Evolutionary conservation across 1,284 basidiomycete species (phyloP), one percentile per base, ranked within the genome.

Genomic region (Chalciporus sp.): DNA sequence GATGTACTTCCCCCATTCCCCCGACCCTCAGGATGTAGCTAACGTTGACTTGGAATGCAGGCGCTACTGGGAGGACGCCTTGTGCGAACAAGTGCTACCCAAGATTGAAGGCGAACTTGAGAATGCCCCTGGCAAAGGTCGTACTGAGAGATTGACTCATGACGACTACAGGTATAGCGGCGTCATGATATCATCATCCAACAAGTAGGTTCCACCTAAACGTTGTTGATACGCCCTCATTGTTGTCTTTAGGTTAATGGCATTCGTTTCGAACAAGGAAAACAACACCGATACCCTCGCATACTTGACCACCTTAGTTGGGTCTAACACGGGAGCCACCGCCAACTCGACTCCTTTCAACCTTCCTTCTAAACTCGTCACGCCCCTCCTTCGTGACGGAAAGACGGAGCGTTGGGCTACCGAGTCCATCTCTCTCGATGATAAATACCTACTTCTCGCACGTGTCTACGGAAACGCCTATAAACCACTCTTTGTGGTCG

Each of bases 51-150:
- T 16, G 3, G 2, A 11, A 31, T 51, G 20, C n/a, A 75, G 74
- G 72, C 73, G 74, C 31, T 73, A 74, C 61, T 75, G 74, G 74
- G 72, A 74, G 39, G 69, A 75, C 27, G 23, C 54, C n/a, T 53
- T 63, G 23, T 60, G 58, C 33, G 56, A 63, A 16, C 53, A 55
- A 12, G 53, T 56, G 12, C 51, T 74, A 23, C 70, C 68, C 26
- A 67, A 48, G 44, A 64, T 75, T 23, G 63, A 72, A 27, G 62
- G 64, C 19, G 72, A 75, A 49, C 57, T 73, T 19, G 65, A 74
- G 49, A 74, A 74, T 47, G 29, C 58, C 26, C 73, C 74, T 27
- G 71, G 73, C 12, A 64, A 57, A 41, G 69, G 72, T 14, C 72
- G 74, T 17, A 63, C 75, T 35, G 72, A 75, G 57, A 67, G 73